A percentile compares a stretch with the other conserved stretches of the same genome.
phyloP scores from a whole-genome alignment of 345 rosid genomes.

The Lumnitzera racemosa region DNA sequence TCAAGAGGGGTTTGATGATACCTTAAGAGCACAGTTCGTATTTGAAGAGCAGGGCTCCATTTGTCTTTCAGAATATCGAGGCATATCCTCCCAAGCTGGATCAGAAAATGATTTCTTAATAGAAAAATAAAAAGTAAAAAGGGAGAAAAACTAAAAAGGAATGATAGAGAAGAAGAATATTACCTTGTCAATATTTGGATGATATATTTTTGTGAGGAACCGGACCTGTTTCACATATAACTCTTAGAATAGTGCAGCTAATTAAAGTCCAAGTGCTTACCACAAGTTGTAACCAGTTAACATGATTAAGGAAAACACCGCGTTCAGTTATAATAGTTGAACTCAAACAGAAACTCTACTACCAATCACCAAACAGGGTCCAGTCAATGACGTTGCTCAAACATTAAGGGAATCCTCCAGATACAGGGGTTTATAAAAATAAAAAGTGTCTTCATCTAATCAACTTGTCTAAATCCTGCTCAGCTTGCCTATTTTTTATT shows the following conservation, averaged over 20 bases:
- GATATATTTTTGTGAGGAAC: conserved; percentile 94
- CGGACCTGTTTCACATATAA: conserved; percentile 61
- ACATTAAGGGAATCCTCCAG: no score
- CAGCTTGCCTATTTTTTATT: no score
- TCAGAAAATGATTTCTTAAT: neutral
- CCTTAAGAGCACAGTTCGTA: conserved; percentile 96
- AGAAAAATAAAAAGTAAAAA: conserved; percentile 3
- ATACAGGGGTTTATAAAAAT: no score
- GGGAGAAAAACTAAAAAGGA: neutral
- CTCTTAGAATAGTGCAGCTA: neutral
- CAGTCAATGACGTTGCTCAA: no score
- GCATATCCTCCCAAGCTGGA: conserved; percentile 96
- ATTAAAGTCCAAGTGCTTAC: neutral
- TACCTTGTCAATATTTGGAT: conserved; percentile 98
- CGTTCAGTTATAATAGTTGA: no score
- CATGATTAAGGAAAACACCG: no score
- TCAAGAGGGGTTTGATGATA: conserved; percentile 11
- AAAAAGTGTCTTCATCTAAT: no score
- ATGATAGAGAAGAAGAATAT: conserved; percentile 4
- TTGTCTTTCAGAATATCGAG: conserved; percentile 98
- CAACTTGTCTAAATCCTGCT: no score
- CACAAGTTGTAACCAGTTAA: neutral
- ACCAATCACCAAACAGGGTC: no score
- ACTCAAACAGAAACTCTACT: no score
- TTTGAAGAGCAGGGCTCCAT: conserved; percentile 99